phyloP scores from a whole-genome alignment of 1,284 basidiomycete genomes.

The Malassezia pachydermatis region DNA sequence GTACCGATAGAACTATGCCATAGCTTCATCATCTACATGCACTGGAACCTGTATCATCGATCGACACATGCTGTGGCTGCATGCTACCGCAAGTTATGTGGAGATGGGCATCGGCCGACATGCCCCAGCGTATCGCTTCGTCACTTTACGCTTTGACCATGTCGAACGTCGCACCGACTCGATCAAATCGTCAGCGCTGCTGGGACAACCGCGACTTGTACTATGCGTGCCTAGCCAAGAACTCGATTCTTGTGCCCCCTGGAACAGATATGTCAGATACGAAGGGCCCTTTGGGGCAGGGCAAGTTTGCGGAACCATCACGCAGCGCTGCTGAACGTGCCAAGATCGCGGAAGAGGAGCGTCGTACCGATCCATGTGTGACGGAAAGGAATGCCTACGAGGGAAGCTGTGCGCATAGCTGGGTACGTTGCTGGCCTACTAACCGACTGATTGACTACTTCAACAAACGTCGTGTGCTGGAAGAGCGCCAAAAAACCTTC shows the following conservation, averaged over 20 bases:
- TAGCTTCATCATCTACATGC: too few relatives aligned
- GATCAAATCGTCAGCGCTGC: slow-evolving; percentile 36
- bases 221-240: slow-evolving; percentile 35
- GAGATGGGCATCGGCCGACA: background rate
- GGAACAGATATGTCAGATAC: slow-evolving; percentile 43
- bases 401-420: slow-evolving; percentile 39
- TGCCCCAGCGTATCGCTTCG: background rate
- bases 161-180: slow-evolving; percentile 24
- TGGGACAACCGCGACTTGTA: slow-evolving; percentile 42
- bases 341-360: slow-evolving; percentile 19
- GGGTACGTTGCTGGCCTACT: slow-evolving; percentile 29
- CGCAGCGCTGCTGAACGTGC: slow-evolving; percentile 21
- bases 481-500: slow-evolving; percentile 41
- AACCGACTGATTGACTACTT: slow-evolving; percentile 42
- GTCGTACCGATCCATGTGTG: slow-evolving; percentile 35
- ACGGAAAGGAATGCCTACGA: slow-evolving; percentile 32
- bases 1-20: too few relatives aligned
- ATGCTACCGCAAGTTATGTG: too few relatives aligned
- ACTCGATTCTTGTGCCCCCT: slow-evolving; percentile 34
- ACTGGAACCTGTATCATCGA: too few relatives aligned
- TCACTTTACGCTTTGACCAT: background rate
- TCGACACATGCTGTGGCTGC: too few relatives aligned
- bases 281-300: slow-evolving; percentile 28
- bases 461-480: slow-evolving; percentile 43
- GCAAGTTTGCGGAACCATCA: slow-evolving; percentile 25